Conservation (phyloP, 2,329 filamentous ascomycete genomes). For the Trichoderma cornu-damae region DNA sequence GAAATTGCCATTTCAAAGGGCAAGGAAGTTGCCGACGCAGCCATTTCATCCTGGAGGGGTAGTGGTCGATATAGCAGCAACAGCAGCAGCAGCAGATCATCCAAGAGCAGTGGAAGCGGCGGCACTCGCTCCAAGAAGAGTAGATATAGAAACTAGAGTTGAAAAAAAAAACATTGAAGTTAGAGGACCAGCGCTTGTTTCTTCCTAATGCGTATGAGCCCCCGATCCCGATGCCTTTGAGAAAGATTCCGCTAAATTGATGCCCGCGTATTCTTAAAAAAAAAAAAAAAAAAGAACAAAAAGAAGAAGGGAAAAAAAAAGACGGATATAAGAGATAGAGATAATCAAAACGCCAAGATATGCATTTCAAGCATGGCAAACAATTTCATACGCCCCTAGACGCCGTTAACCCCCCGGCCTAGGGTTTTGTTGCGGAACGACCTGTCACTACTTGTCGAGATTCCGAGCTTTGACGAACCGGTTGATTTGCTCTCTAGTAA, state of each 20-base stretch:
- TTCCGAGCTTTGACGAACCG: constrained; percentile 55
- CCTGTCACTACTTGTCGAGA: constrained; percentile 45
- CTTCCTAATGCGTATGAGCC: neutral
- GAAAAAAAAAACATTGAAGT: neutral
- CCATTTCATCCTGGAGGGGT: constrained; percentile 32
- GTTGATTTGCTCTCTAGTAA: constrained; percentile 53
- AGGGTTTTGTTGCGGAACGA: no score
- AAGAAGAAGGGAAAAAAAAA: neutral
- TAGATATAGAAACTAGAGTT: constrained; percentile 8
- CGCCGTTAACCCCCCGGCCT: no score
- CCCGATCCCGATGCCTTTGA: neutral
- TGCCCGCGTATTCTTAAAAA: neutral
- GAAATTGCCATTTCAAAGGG: constrained; percentile 62
- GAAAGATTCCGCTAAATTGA: neutral
- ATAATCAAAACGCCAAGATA: neutral
- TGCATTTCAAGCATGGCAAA: no score
- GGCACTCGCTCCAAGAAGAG: constrained; percentile 6
- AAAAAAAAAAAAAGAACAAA: no score
- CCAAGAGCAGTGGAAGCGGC: neutral
- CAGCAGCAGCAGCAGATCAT: neutral
- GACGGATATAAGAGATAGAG: neutral
- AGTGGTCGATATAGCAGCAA: neutral
- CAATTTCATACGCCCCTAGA: no score
- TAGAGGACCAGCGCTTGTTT: neutral
- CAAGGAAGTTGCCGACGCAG: constrained; percentile 48